Conservation (phyloP, 2,329 filamentous ascomycete species). For the Neonectria magnoliae region DNA sequence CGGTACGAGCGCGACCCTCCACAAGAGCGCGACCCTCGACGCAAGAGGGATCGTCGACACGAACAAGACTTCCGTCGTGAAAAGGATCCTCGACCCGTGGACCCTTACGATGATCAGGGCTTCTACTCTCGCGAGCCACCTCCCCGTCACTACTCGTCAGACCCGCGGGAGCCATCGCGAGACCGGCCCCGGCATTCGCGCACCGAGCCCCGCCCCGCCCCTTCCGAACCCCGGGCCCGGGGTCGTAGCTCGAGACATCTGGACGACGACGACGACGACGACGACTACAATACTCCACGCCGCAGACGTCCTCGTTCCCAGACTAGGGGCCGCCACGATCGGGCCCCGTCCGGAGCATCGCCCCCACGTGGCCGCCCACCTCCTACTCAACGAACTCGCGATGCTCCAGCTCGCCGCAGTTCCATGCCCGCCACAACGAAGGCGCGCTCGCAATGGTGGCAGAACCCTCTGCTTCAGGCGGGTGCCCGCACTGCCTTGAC, state of each 20-base stretch:
- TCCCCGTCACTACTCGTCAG: constrained; percentile 10
- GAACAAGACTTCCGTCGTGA: constrained; percentile 23
- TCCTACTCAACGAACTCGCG: constrained; percentile 28
- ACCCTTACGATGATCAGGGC: constrained; percentile 17
- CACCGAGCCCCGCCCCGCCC: constrained; percentile 10
- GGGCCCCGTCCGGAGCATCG: constrained; percentile 23
- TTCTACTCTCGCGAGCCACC: neutral
- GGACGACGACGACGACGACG: constrained; percentile 35
- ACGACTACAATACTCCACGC: constrained; percentile 26
- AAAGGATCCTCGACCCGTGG: constrained; percentile 20
- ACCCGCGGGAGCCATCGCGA: constrained; percentile 15
- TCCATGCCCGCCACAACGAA: constrained; percentile 48
- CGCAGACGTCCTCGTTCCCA: constrained; percentile 39
- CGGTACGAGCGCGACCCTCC: constrained; percentile 15
- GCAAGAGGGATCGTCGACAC: neutral
- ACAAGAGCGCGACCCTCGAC: constrained; percentile 7
- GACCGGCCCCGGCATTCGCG: constrained; percentile 31
- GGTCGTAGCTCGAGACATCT: constrained; percentile 25
- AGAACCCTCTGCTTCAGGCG: constrained; percentile 51
- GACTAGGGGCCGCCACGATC: constrained; percentile 27
- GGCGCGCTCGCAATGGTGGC: constrained; percentile 46
- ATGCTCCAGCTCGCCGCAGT: constrained; percentile 40
- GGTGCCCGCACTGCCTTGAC: constrained; percentile 58
- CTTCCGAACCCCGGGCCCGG: constrained; percentile 29
- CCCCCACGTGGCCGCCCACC: constrained; percentile 40